These are phyloP conservation scores for Plasmodium relictum DNA, from an alignment of 169 alveolate species.

Conservation along the genomic window DNA sequence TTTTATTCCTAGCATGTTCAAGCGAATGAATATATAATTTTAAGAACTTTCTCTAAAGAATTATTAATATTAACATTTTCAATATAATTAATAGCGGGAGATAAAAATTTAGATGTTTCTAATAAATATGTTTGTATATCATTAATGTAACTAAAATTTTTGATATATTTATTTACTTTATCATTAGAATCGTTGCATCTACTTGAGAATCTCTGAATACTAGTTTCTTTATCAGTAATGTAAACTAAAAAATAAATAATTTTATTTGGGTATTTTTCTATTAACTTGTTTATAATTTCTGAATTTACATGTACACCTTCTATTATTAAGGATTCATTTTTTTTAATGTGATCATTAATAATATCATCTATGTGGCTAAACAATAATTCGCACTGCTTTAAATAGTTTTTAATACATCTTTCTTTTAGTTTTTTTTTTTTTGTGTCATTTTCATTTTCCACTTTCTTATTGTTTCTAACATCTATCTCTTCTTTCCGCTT, in stretches of 20 bases:
- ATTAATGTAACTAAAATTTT: slow-evolving; percentile 71
- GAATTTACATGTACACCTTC: slow-evolving; percentile 73
- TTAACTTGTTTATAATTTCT: slow-evolving; percentile 29
- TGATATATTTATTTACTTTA: slow-evolving; percentile 67
- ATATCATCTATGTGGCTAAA: slow-evolving; percentile 56
- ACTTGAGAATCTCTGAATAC: slow-evolving; percentile 61
- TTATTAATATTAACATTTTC: slow-evolving; percentile 69
- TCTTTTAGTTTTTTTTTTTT: slow-evolving; percentile 8
- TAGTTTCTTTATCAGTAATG: slow-evolving; percentile 62
- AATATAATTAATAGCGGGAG: slow-evolving; percentile 38
- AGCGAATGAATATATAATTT: slow-evolving; percentile 12
- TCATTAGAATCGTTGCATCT: slow-evolving; percentile 21
- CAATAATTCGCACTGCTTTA: slow-evolving; percentile 45
- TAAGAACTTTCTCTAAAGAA: slow-evolving; percentile 42
- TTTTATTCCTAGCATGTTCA: no score
- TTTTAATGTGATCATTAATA: slow-evolving; percentile 39
- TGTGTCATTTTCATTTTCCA: neutral
- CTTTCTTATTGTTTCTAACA: neutral
- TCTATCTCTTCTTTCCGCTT: neutral
- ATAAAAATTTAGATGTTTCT: slow-evolving; percentile 39
- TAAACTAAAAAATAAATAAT: slow-evolving; percentile 67
- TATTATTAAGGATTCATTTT: slow-evolving; percentile 52
- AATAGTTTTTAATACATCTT: slow-evolving; percentile 58
- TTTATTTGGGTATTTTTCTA: slow-evolving; percentile 57
- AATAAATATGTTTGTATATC: slow-evolving; percentile 48